A percentile compares a stretch with the other conserved stretches of the same genome.
Evolutionary conservation across 495 filamentous ascomycete genomes (phyloP).

Genomic region (Daldinia loculata): DNA sequence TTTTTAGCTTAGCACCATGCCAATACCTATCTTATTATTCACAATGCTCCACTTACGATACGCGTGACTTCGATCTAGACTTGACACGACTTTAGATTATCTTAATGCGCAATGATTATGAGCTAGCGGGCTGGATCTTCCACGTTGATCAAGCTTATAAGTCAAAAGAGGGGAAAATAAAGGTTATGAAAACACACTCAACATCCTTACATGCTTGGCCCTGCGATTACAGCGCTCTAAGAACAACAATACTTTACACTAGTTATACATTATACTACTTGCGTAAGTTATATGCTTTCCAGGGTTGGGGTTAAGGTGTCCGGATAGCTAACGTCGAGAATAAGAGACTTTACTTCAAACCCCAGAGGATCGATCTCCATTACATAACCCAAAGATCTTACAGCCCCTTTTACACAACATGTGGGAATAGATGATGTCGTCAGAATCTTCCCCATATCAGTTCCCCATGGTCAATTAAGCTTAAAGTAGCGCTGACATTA

Average conservation of each 20-base stretch:
- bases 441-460: background rate
- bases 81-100: background rate
- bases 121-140: background rate
- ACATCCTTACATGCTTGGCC: background rate
- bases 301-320: background rate
- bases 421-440: background rate
- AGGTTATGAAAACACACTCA: background rate
- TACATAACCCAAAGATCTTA: constrained; percentile 3
- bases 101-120: background rate
- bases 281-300: background rate
- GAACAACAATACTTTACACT: background rate
- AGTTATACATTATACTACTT: background rate
- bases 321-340: background rate
- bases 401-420: background rate
- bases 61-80: constrained; percentile 2
- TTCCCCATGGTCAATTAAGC: background rate
- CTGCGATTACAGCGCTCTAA: background rate
- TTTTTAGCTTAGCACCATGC: background rate
- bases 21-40: background rate
- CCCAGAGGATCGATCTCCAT: background rate
- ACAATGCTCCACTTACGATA: background rate
- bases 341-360: background rate
- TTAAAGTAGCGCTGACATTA: constrained; percentile 5
- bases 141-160: constrained; percentile 5
- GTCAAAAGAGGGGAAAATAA: background rate